These are phyloP conservation scores for Fusarium xylarioides DNA, from an alignment of 2,329 filamentous ascomycete genomes.

Conservation along the genomic window DNA sequence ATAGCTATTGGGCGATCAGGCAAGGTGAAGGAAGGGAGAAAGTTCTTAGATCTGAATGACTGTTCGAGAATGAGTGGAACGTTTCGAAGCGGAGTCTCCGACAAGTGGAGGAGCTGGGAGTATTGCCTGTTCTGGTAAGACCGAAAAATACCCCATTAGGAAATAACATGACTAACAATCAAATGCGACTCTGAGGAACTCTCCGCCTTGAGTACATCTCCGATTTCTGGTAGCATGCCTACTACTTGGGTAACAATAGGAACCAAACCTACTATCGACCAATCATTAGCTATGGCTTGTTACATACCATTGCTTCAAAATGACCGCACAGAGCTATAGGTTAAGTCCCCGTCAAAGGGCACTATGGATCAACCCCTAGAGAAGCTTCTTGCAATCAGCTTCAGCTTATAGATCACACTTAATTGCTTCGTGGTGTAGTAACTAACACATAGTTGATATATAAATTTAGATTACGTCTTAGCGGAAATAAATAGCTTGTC, in stretches of 20 bases:
- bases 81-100: neutral
- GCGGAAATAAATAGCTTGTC: no score
- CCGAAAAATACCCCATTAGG: neutral
- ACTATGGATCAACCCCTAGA: neutral
- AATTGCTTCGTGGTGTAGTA: accelerated
- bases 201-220: accelerated
- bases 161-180: neutral
- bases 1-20: neutral
- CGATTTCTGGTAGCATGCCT: neutral
- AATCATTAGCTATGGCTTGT: neutral
- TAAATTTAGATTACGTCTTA: no score
- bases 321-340: neutral
- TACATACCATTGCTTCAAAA: no score
- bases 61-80: neutral
- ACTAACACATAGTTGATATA: no score
- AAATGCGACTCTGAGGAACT: neutral
- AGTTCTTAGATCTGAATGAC: neutral
- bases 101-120: neutral
- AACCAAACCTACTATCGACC: accelerated
- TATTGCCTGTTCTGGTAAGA: neutral
- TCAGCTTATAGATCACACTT: neutral
- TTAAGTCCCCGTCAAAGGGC: no score
- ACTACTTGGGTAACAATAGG: accelerated
- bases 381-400: neutral
- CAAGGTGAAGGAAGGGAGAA: neutral